Evolutionary conservation across 257 asterid genomes (phyloP), one percentile per base, ranked within the genome.

Genomic region (Fraxinus pennsylvanica): DNA sequence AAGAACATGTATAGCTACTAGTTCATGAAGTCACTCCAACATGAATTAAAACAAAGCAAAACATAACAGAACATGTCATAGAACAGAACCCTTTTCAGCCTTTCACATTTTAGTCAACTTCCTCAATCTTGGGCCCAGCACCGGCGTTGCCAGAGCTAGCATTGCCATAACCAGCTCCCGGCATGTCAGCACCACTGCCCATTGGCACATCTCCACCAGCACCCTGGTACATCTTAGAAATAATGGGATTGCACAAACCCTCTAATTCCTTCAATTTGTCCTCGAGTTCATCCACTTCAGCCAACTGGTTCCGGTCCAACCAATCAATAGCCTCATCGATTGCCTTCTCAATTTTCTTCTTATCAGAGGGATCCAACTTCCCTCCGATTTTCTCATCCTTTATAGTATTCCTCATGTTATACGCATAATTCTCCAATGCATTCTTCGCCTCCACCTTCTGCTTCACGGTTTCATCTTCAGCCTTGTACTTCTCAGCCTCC

Each of bases 391-490:
- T 63, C 15, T 63, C 69, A 27, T 63, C 69, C 69, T 63, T 27
- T 0, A 63, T 13, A 1, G 35, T 63, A 63, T 63, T 63, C 36
- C n/a, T 63, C 69, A 63, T 63, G 8, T 63, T 63, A 32, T 63
- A 63, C 6, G 36, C 36, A 2, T 63, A 63, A 9, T 63, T 63
- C 19, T 63, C 69, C 19, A 63, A 4, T 9, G 69, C 69, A 4
- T 63, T 63, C 69, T 63, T 63, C 69, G 69, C 69, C 69, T 63
- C 69, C 35, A 63, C 69, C 36, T 63, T 63, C 69, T 63, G 27
- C 69, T 63, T 63, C 69, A 63, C 36, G 7, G 8, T 25, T 25
- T 63, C 69, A 27, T 63, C 69, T 25, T 63, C 69, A 3, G 69
- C 69, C 69, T 63, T 63, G 33, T 63, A 63, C 36, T 27, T 63